A percentile compares a stretch with the other conserved stretches of the same genome.
Conservation (phyloP, 345 rosid species). For the Salix exigua region DNA sequence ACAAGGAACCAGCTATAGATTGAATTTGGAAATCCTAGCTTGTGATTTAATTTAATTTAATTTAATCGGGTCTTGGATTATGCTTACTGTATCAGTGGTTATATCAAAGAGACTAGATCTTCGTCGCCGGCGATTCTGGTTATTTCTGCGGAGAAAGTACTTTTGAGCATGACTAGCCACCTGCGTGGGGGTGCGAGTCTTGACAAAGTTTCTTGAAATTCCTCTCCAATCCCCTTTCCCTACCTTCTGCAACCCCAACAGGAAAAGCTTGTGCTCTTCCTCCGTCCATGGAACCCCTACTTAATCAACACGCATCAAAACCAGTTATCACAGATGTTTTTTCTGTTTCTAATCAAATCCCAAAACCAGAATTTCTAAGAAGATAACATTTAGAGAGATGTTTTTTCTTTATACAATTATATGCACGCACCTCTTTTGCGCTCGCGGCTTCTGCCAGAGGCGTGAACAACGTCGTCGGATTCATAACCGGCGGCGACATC, state of each 20-base stretch:
- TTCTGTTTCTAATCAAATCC: background rate
- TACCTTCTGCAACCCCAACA: constrained; percentile 60
- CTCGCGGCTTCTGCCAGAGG: constrained; percentile 57
- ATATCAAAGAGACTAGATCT: constrained; percentile 77
- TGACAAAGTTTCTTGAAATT: constrained; percentile 68
- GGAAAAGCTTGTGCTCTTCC: constrained; percentile 63
- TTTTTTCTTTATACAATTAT: too few species aligned
- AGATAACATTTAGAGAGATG: too few species aligned
- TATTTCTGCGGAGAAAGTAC: constrained; percentile 62
- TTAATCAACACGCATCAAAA: background rate
- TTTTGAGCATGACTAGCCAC: constrained; percentile 88
- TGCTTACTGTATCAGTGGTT: constrained; percentile 48
- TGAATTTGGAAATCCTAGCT: too few species aligned
- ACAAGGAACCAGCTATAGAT: background rate
- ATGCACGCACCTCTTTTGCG: constrained; percentile 58
- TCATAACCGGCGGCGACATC: constrained; percentile 54
- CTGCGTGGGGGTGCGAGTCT: constrained; percentile 76
- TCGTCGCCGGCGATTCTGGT: constrained; percentile 65
- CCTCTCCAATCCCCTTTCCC: constrained; percentile 91
- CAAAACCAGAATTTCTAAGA: background rate
- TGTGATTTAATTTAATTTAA: background rate
- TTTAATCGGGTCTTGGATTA: background rate
- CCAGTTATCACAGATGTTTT: background rate
- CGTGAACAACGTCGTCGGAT: constrained; percentile 72
- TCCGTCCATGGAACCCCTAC: constrained; percentile 82